Base-by-base conservation (phyloP, 2,329 filamentous ascomycete genomes). In the Orbilia blumenaviensis region DNA sequence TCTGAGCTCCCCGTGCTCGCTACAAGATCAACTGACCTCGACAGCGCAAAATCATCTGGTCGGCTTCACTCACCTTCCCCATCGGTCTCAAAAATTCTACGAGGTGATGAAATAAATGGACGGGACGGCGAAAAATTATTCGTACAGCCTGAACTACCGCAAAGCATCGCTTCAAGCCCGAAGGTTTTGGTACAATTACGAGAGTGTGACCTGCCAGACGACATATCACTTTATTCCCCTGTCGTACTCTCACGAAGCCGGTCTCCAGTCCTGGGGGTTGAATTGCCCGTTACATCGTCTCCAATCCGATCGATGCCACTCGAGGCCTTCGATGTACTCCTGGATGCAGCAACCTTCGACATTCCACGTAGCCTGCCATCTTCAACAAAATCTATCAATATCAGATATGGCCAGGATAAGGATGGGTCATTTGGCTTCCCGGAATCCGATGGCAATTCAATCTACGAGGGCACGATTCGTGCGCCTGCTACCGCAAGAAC, bases 311-410 rank as follows among this genome's bases (percentile, higher is more conserved):
- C 16, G 16, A 27, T 1, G 16, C 14, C 23, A 18, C 52, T 38
- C 12, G 32, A 18, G 52, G 7, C 10, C 12, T 14, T 21, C 7
- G 18, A 36, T 23, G 10, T n/a, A 34, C 32, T 38, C 6, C 29
- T 1, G 18, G 52, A 38, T 25, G 16, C 18, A 25, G 29, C 16
- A 12, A 44, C 10, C 4, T 61, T 29, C n/a, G 12, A 36, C 12
- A 48, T 74, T 10, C 68, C 68, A 1, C 61, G 54, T 7, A 74
- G 68, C 10, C 4, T 62, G 16, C 68, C 61, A 5, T 3, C 50
- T 12, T 74, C 68, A 5, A 25, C 61, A 9, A 23, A 25, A 38
- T 56, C 52, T 10, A 4, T 66, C 38, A 32, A 36, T 2, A 10
- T 61, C 25, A 46, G n/a, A 3, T n/a, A 34, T 18, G 44, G 8